Base-by-base conservation (phyloP, 2,329 filamentous ascomycete genomes). In the Fusarium devonianum region DNA sequence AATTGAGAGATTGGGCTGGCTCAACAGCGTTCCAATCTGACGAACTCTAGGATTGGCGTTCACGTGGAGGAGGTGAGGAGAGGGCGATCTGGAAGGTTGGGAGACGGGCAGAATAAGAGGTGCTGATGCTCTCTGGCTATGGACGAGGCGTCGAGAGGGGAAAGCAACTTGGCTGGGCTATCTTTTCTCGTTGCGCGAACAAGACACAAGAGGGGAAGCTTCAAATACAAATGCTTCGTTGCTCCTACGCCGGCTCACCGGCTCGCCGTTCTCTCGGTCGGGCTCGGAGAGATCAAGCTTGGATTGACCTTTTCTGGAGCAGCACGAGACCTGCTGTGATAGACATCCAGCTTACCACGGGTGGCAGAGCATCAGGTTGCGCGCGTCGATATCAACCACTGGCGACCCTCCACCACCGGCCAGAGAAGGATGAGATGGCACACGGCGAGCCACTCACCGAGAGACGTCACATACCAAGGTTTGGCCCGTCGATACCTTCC, bases 321-420 rank as follows among this genome's bases (percentile, higher is more conserved):
- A 46, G 56, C 56, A 57, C 59, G 56, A 59, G 56, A 59, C 56
- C 56, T 55, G 48, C 44, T 45, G 54, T 60, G 63, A 62, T 65
- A 57, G 59, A 60, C 56, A 63, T 49, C 48, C 51, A 60, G 38
- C 51, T 49, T 57, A 56, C 33, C 42, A 46, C 48, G 33, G 53
- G 12, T 34, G 36, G 42, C 26, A 26, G 34, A 45, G 33, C 16
- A 29, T 30, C 25, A 51, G 33, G 49, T 41, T 45, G 56, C 3
- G 51, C 33, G 42, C 43, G 41, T 39, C 32, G 46, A 47, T 67
- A 54, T 55, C 58, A 55, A 58, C 66, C 66, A 68, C 56, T 68
- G 65, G 60, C 57, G 54, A 68, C 66, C 66, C 66, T 68, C 66
- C 66, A 68, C 46, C 60, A 63, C 23, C 28, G 42, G 23, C 49